Percentiles rank a stretch among this genome's conserved stretches.
Evolutionary conservation across 2,329 filamentous ascomycete genomes (phyloP).

Genomic region (Hypoxylon sp.): DNA sequence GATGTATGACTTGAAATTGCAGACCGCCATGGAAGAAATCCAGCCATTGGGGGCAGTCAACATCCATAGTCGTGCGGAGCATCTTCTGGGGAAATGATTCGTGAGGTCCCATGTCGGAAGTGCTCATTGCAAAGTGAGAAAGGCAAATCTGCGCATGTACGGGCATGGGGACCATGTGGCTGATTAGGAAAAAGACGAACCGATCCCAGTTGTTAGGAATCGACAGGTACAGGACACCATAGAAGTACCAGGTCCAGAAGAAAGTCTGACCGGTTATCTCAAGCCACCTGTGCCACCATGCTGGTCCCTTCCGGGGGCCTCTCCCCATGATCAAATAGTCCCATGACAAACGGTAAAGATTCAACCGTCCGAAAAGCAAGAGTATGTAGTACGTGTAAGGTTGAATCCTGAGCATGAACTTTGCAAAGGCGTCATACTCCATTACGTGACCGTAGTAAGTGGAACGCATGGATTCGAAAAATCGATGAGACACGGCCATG

Average conservation of each 20-base stretch:
- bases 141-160: slow-evolving; percentile 92
- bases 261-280: slow-evolving; percentile 82
- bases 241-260: slow-evolving; percentile 92
- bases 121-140: slow-evolving; percentile 95
- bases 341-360: slow-evolving; percentile 87
- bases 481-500: slow-evolving; percentile 87
- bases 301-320: slow-evolving; percentile 80
- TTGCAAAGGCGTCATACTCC: slow-evolving; percentile 81
- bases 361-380: slow-evolving; percentile 86
- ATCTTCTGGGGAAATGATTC: slow-evolving; percentile 93
- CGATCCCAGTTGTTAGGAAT: slow-evolving; percentile 79
- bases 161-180: slow-evolving; percentile 84
- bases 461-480: slow-evolving; percentile 79
- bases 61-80: slow-evolving; percentile 93
- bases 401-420: slow-evolving; percentile 79
- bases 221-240: slow-evolving; percentile 80
- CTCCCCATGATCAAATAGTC: slow-evolving; percentile 79
- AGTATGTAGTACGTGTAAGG: slow-evolving; percentile 87
- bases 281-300: slow-evolving; percentile 87
- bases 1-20: slow-evolving; percentile 91
- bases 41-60: slow-evolving; percentile 88
- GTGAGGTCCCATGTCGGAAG: slow-evolving; percentile 83
- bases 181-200: slow-evolving; percentile 82
- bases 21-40: slow-evolving; percentile 91
- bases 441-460: slow-evolving; percentile 88